phyloP scores from a whole-genome alignment of 805 yeast genomes.

The Saccharomycopsis vini region DNA sequence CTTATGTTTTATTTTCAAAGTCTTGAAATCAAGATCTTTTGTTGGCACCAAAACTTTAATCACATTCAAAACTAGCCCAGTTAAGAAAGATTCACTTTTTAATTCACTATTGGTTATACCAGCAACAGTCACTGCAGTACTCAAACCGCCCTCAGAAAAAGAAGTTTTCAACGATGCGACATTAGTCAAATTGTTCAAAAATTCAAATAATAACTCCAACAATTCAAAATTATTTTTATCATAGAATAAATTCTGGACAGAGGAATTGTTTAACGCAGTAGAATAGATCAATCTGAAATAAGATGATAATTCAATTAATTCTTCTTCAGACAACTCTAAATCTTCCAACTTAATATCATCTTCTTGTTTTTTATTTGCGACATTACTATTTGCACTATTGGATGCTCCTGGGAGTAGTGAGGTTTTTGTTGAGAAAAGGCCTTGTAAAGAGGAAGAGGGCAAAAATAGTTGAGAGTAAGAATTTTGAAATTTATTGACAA shows the following conservation, averaged over 20 bases:
- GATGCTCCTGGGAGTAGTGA: neutral
- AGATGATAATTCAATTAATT: slow-evolving; percentile 64
- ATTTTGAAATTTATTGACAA: slow-evolving; percentile 13
- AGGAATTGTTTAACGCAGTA: slow-evolving; percentile 36
- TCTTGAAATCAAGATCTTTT: neutral
- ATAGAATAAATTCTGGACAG: slow-evolving; percentile 27
- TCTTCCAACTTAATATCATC: slow-evolving; percentile 28
- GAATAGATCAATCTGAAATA: slow-evolving; percentile 57
- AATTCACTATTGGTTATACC: neutral
- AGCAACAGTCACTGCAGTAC: neutral
- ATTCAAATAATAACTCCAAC: slow-evolving; percentile 34
- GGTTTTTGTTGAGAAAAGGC: neutral
- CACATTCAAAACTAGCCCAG: slow-evolving; percentile 13
- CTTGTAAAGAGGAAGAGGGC: slow-evolving; percentile 7
- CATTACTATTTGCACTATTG: neutral
- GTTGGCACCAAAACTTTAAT: slow-evolving; percentile 11
- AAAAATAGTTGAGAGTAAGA: slow-evolving; percentile 14
- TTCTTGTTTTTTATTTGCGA: slow-evolving; percentile 14
- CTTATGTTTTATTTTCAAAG: neutral
- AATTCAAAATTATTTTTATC: slow-evolving; percentile 18
- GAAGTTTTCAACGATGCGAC: slow-evolving; percentile 15
- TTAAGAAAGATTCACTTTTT: slow-evolving; percentile 14
- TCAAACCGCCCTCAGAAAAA: neutral
- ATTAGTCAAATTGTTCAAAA: slow-evolving; percentile 22
- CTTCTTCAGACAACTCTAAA: slow-evolving; percentile 70